Conservation (phyloP, 2,329 filamentous ascomycete species). For the Xylaria sp. region DNA sequence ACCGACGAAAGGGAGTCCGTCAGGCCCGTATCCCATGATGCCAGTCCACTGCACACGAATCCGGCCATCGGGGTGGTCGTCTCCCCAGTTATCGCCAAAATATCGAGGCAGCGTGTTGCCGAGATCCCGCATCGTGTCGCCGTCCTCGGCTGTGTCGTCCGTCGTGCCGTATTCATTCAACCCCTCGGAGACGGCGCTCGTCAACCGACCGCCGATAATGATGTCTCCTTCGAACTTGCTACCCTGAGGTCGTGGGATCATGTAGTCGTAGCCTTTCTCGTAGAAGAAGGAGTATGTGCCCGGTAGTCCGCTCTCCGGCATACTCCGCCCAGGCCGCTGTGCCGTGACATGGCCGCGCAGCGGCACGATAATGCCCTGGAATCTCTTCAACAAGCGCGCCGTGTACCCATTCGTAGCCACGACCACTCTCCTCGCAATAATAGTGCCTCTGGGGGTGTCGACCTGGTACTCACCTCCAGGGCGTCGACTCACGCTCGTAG, state of each 20-base stretch:
- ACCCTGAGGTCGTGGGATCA: constrained; percentile 66
- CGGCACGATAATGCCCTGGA: constrained; percentile 61
- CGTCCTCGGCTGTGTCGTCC: constrained; percentile 64
- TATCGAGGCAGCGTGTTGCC: constrained; percentile 56
- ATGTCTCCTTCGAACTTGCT: constrained; percentile 60
- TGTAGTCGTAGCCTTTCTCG: constrained; percentile 71
- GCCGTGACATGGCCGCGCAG: constrained; percentile 62
- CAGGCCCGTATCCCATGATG: constrained; percentile 66
- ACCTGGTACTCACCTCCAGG: constrained; percentile 51
- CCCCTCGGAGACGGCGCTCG: constrained; percentile 54
- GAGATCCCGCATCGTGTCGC: constrained; percentile 61
- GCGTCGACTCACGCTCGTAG: constrained; percentile 41
- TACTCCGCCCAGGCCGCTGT: constrained; percentile 49
- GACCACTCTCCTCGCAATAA: constrained; percentile 57
- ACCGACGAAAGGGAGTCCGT: constrained; percentile 64
- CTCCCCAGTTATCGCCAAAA: constrained; percentile 64
- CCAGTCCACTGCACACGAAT: constrained; percentile 63
- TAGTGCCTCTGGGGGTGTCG: constrained; percentile 55
- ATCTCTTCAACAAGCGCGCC: constrained; percentile 54
- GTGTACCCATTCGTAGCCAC: constrained; percentile 66
- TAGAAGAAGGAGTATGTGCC: constrained; percentile 72
- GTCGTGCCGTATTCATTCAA: constrained; percentile 63
- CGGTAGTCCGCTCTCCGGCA: constrained; percentile 54
- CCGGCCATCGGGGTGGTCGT: constrained; percentile 53
- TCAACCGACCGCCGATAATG: constrained; percentile 70